A percentile compares a stretch with the other conserved stretches of the same genome.
phyloP scores from a whole-genome alignment of 352 stramenopile genomes.

The Globisporangium sylvaticum region DNA sequence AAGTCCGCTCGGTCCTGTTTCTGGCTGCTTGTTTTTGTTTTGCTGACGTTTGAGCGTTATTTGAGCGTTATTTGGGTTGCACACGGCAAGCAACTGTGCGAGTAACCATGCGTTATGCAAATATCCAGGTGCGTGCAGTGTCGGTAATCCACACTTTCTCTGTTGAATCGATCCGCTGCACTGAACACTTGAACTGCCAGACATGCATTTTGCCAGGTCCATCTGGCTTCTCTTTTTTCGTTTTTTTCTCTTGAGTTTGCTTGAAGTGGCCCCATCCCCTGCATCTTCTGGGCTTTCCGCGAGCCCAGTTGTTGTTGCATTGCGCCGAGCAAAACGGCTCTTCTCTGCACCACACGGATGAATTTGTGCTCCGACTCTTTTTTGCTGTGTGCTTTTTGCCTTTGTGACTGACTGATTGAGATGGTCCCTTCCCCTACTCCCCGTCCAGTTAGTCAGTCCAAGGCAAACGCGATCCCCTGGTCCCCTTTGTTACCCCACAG shows the following conservation, averaged over 20 bases:
- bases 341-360: neutral
- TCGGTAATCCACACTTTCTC: too few species aligned
- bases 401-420: too few species aligned
- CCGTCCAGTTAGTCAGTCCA: neutral
- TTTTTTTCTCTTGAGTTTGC: neutral
- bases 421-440: too few species aligned
- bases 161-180: too few species aligned
- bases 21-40: neutral
- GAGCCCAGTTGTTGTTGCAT: neutral
- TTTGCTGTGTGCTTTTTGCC: too few species aligned
- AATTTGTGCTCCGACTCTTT: neutral
- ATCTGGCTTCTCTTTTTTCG: neutral
- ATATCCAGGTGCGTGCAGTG: too few species aligned
- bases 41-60: neutral
- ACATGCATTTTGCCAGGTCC: neutral
- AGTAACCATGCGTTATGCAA: neutral
- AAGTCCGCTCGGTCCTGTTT: neutral
- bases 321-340: neutral
- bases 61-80: neutral
- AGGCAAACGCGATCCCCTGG: neutral
- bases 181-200: neutral
- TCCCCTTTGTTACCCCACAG: neutral
- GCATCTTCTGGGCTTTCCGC: neutral
- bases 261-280: neutral
- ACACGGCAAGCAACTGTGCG: neutral